phyloP scores from a whole-genome alignment of 345 rosid genomes.

The Linum lewisii region DNA sequence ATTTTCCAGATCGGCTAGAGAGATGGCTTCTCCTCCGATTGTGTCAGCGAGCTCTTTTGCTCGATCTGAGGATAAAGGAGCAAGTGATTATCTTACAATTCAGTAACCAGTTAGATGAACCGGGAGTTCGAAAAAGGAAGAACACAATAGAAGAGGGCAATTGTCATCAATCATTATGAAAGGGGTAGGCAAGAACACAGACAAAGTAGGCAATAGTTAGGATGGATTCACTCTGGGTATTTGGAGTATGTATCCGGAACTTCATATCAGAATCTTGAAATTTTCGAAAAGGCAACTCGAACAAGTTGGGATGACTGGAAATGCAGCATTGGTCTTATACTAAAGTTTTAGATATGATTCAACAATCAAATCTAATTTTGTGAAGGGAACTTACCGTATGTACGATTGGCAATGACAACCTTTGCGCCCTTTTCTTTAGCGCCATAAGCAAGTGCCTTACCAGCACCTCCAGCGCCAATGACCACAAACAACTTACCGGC shows the following conservation, averaged over 20 bases:
- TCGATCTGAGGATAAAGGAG: slow-evolving; percentile 38
- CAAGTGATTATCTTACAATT: slow-evolving; percentile 1
- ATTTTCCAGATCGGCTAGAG: slow-evolving; percentile 54
- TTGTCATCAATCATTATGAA: too few relatives aligned
- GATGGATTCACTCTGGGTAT: too few relatives aligned
- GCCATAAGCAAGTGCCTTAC: slow-evolving; percentile 92
- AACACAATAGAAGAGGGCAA: too few relatives aligned
- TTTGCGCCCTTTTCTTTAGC: slow-evolving; percentile 88
- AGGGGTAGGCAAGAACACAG: too few relatives aligned
- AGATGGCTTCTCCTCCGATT: slow-evolving; percentile 66
- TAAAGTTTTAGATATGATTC: background rate
- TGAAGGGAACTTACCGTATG: slow-evolving; percentile 41
- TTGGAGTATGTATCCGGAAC: too few relatives aligned
- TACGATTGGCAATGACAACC: slow-evolving; percentile 80
- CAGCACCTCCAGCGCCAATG: slow-evolving; percentile 96
- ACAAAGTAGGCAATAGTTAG: too few relatives aligned
- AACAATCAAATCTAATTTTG: slow-evolving; percentile 1
- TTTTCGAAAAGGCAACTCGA: too few relatives aligned
- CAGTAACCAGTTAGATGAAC: background rate
- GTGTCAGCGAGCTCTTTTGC: slow-evolving; percentile 63
- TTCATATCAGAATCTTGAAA: too few relatives aligned
- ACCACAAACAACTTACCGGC: slow-evolving; percentile 76
- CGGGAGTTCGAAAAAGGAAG: too few relatives aligned
- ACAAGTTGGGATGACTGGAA: too few relatives aligned
- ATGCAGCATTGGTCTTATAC: too few relatives aligned